These are phyloP conservation scores for Sporothrix phasma DNA, from an alignment of 2,329 filamentous ascomycete species.

Conservation along the genomic window DNA sequence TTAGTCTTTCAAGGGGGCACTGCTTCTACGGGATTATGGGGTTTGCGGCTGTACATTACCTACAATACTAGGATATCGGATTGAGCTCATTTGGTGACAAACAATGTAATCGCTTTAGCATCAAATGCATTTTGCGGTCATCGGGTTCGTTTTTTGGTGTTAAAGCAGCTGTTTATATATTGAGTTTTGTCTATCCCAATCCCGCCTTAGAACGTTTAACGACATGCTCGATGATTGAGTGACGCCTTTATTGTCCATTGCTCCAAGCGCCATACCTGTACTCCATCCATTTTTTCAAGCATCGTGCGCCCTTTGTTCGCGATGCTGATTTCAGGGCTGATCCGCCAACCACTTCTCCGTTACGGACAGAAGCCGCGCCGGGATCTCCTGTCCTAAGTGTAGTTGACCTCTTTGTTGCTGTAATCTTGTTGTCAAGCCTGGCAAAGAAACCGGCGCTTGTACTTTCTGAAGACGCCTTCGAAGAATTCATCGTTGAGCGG, in stretches of 20 bases:
- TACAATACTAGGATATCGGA: slow-evolving; percentile 51
- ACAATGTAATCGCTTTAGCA: slow-evolving; percentile 17
- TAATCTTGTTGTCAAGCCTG: slow-evolving; percentile 33
- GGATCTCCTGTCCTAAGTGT: slow-evolving; percentile 26
- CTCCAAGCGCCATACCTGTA: slow-evolving; percentile 73
- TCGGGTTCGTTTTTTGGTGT: too few species aligned
- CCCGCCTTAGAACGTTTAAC: slow-evolving; percentile 82
- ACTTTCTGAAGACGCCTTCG: slow-evolving; percentile 35
- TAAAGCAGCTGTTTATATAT: background rate
- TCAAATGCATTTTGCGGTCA: background rate
- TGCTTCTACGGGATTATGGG: slow-evolving; percentile 61
- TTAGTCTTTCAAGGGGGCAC: slow-evolving; percentile 49
- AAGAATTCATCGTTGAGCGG: slow-evolving; percentile 50
- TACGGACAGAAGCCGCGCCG: slow-evolving; percentile 51
- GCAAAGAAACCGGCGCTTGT: slow-evolving; percentile 47
- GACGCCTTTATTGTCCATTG: slow-evolving; percentile 76
- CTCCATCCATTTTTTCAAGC: slow-evolving; percentile 98
- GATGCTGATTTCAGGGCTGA: slow-evolving; percentile 68
- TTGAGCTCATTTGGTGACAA: slow-evolving; percentile 49
- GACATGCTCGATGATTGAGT: slow-evolving; percentile 76
- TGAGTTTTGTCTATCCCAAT: slow-evolving; percentile 49
- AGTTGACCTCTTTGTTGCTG: slow-evolving; percentile 9
- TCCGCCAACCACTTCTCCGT: slow-evolving; percentile 82
- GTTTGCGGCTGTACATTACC: slow-evolving; percentile 66
- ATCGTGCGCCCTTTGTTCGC: slow-evolving; percentile 79